A percentile compares a stretch with the other conserved stretches of the same genome.
Evolutionary conservation across 2,329 filamentous ascomycete genomes (phyloP).

Genomic region (Colletotrichum musicola): DNA sequence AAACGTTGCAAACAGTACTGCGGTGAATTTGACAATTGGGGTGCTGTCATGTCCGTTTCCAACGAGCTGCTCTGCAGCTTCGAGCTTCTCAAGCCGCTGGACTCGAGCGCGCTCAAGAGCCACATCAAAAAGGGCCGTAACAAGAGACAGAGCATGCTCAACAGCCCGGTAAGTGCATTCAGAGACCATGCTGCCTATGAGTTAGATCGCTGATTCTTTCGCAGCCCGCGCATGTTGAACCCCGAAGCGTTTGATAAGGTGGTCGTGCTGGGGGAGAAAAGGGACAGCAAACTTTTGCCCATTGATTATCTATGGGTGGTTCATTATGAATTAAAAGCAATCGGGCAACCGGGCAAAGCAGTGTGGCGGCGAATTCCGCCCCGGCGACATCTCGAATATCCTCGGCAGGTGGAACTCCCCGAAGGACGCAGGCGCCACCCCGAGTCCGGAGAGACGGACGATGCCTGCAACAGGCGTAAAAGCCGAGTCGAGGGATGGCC

Average conservation of each 20-base stretch:
- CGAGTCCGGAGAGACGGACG: constrained; percentile 28
- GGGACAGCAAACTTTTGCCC: constrained; percentile 15
- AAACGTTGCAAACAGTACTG: constrained; percentile 79
- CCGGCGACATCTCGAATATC: constrained; percentile 37
- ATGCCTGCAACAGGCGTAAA: constrained; percentile 37
- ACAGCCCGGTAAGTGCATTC: constrained; percentile 84
- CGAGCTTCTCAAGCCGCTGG: constrained; percentile 94
- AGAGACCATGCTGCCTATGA: not conserved
- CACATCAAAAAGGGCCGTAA: constrained; percentile 99
- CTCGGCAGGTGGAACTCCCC: constrained; percentile 43
- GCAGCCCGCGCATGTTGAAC: constrained; percentile 67
- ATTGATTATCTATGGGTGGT: constrained; percentile 22
- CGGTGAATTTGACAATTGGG: constrained; percentile 99
- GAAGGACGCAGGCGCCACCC: constrained; percentile 34
- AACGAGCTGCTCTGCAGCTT: constrained; percentile 95
- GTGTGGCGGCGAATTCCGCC: constrained; percentile 15
- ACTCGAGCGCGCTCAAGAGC: constrained; percentile 95
- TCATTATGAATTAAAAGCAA: constrained; percentile 32
- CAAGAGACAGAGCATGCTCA: constrained; percentile 93
- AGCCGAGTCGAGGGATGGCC: constrained; percentile 38
- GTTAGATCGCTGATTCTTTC: constrained; percentile 30
- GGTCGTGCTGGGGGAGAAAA: constrained; percentile 22
- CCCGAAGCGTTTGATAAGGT: constrained; percentile 63
- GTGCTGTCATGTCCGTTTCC: constrained; percentile 98
- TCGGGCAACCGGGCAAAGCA: constrained; percentile 36